phyloP scores from a whole-genome alignment of 2,329 filamentous ascomycete species.

The Botrytis cinerea region DNA sequence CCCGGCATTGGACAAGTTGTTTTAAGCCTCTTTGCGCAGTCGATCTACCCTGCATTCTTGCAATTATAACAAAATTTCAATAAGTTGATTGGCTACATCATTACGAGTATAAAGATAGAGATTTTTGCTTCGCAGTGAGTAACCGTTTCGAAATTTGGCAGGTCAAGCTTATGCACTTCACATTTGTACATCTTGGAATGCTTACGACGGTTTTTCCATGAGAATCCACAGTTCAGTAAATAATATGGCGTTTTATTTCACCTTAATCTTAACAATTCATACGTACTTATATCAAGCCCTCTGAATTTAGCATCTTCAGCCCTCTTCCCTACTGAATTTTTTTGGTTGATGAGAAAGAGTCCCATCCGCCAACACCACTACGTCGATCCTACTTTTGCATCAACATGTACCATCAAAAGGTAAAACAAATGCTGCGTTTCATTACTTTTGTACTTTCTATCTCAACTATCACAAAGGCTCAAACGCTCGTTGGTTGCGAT shows the following conservation, averaged over 20 bases:
- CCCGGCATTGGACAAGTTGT: too few relatives aligned
- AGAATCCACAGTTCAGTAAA: neutral
- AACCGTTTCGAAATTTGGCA: neutral
- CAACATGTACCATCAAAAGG: neutral
- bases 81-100: neutral
- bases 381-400: neutral
- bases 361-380: neutral
- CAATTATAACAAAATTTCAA: neutral
- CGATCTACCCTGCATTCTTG: neutral
- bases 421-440: neutral
- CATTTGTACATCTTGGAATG: neutral
- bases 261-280: neutral
- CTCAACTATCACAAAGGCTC: neutral
- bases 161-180: neutral
- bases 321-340: neutral
- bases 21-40: neutral
- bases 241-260: neutral
- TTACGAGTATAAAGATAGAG: neutral
- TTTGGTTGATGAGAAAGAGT: too few relatives aligned
- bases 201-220: neutral
- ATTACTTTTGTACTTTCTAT: neutral
- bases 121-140: neutral
- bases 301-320: neutral
- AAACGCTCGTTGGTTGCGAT: neutral
- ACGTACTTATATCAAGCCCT: neutral